phyloP scores from a whole-genome alignment of 805 yeast genomes.

The Barnettozyma sp. region DNA sequence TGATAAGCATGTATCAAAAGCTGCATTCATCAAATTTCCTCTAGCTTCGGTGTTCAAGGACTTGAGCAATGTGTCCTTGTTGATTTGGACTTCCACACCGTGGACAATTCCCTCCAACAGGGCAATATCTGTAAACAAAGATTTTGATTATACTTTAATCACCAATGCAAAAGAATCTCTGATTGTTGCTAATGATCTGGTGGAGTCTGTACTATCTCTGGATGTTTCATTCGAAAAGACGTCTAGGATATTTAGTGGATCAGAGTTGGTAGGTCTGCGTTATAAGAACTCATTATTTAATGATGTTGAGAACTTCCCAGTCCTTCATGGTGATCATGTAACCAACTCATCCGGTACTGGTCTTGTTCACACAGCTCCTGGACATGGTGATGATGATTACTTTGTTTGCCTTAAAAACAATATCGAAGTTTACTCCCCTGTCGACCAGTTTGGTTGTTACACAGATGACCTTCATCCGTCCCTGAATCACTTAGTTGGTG shows the following conservation, averaged over 20 bases:
- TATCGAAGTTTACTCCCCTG: conserved; percentile 65
- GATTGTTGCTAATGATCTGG: conserved; percentile 51
- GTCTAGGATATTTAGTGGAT: conserved; percentile 35
- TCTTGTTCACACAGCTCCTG: conserved; percentile 94
- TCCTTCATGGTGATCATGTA: conserved; percentile 78
- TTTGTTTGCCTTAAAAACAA: conserved; percentile 52
- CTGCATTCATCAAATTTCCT: conserved; percentile 67
- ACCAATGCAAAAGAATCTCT: conserved; percentile 35
- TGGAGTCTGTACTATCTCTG: conserved; percentile 30
- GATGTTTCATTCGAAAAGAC: conserved; percentile 21
- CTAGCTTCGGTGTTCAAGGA: conserved; percentile 24
- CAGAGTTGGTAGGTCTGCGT: conserved; percentile 29
- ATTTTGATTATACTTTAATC: conserved; percentile 50
- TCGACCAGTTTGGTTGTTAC: conserved; percentile 68
- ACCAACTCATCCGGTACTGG: conserved; percentile 85
- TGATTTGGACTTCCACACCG: conserved; percentile 98
- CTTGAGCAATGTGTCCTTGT: conserved; percentile 20
- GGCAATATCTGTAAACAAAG: conserved; percentile 68
- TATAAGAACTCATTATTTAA: conserved; percentile 48
- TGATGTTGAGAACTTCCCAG: conserved; percentile 35
- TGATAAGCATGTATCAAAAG: conserved; percentile 56
- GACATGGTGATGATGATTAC: conserved; percentile 95
- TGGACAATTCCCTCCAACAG: conserved; percentile 91
- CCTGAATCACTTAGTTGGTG: conserved; percentile 42
- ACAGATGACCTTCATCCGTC: conserved; percentile 43